phyloP scores from a whole-genome alignment of 345 rosid genomes.

The Sonneratia alba region DNA sequence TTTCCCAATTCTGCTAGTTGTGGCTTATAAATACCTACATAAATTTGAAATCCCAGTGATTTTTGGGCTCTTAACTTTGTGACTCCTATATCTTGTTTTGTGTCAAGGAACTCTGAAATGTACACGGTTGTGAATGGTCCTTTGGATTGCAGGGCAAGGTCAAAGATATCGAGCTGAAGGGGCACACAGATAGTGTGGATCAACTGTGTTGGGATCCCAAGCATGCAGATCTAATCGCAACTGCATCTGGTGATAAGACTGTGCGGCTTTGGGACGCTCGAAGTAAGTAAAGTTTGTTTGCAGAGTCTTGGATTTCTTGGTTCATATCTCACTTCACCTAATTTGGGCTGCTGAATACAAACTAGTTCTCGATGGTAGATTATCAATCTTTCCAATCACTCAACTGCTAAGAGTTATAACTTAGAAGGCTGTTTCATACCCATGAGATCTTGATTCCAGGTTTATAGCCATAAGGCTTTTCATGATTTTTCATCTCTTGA shows the following conservation, averaged over 20 bases:
- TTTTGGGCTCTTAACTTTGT: not conserved
- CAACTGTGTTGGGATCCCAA: conserved; percentile 99
- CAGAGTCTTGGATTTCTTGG: not conserved
- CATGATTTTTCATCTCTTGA: not conserved
- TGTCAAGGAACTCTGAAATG: not conserved
- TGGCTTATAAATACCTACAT: too few species aligned
- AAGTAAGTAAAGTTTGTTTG: conserved; percentile 45
- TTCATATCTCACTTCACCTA: not conserved
- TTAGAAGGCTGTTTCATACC: not conserved
- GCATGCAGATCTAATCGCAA: conserved; percentile 86
- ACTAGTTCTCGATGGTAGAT: not conserved
- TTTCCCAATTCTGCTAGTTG: not conserved
- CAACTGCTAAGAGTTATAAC: not conserved
- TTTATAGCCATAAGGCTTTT: not conserved
- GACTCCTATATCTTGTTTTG: not conserved
- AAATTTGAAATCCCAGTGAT: not conserved
- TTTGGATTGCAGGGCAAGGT: conserved; percentile 55
- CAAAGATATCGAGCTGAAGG: conserved; percentile 86
- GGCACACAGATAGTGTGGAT: conserved; percentile 97
- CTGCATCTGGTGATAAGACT: conserved; percentile 97
- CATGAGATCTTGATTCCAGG: not conserved
- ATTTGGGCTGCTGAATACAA: not conserved
- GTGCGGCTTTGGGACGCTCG: conserved; percentile 99
- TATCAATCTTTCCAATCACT: not conserved
- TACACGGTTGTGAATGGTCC: not conserved